Evolutionary conservation across 768 basidiomycete species (phyloP), one percentile per base, ranked within the genome.

Genomic region (Sporobolomyces pararoseus): DNA sequence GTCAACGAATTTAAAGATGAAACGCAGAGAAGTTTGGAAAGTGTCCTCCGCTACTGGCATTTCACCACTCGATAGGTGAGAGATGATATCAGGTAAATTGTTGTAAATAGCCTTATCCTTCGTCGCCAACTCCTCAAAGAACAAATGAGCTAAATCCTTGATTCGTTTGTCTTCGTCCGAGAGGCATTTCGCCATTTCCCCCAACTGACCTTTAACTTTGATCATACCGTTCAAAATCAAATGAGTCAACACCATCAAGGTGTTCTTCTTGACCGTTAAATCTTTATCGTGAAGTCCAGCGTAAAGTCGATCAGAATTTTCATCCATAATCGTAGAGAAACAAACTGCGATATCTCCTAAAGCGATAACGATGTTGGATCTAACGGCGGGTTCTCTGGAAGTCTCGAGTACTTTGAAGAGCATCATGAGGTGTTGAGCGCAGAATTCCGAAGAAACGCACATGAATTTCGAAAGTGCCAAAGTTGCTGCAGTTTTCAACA

Each of bases 81-180:
- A 92, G 81, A 99, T 98, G 59, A 99, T 60, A 81, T 99, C 96
- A 3, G 94, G 96, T 75, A 99, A 80, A 79, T 99, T 99, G 80
- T 98, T 98, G 79, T 98, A 97, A 66, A 99, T 94, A 10, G 94
- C 96, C 78, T 99, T 99, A 75, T 98, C 96, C 81, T 98, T 99
- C 32, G 91, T 93, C 39, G 91, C 88, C 61, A 99, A 81, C 78
- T 98, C 94, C 27, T 86, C 89, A 83, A 99, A 99, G 86, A 99
- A 99, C 58, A 99, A 79, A 80, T 93, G 95, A n/a, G 96, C 95
- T 46, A 99, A 84, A 76, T 97, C 95, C 23, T 89, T 86, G 68
- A 99, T 89, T 19, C 95, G 81, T 53, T 83, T 83, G 66, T 97
- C 95, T 29, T 85, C 83, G 79, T 98, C 95, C 81, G 97, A 93